Percentiles rank a stretch among this genome's conserved stretches.
These are phyloP conservation scores for Salvia splendens DNA, from an alignment of 257 asterid species.

Conservation along the genomic window DNA sequence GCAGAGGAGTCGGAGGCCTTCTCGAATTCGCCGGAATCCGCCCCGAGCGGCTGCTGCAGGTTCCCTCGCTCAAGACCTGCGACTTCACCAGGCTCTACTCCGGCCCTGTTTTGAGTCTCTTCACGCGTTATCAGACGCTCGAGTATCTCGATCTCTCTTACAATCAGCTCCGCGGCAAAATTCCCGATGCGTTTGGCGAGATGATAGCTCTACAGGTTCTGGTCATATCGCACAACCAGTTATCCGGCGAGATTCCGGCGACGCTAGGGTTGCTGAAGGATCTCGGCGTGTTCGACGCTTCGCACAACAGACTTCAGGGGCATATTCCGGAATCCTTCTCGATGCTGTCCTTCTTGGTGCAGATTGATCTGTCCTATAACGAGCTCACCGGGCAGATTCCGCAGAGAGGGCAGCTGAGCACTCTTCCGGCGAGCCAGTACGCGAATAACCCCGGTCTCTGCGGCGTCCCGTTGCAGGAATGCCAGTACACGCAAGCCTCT, in stretches of 20 bases:
- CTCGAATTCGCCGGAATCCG: conserved; percentile 88
- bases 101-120: conserved; percentile 80
- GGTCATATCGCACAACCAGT: conserved; percentile 72
- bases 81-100: conserved; percentile 83
- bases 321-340: conserved; percentile 85
- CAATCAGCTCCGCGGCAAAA: conserved; percentile 79
- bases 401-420: conserved; percentile 82
- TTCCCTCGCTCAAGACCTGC: conserved; percentile 76
- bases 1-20: conserved; percentile 93
- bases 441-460: conserved; percentile 88
- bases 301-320: conserved; percentile 85
- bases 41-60: conserved; percentile 73
- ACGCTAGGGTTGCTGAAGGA: conserved; percentile 79
- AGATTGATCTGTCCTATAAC: conserved; percentile 80
- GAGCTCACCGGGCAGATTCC: conserved; percentile 93
- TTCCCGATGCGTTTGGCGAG: conserved; percentile 83
- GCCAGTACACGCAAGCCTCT: conserved; percentile 50
- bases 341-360: conserved; percentile 75
- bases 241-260: conserved; percentile 85
- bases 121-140: conserved; percentile 76
- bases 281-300: conserved; percentile 90
- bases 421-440: conserved; percentile 86
- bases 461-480: conserved; percentile 78
- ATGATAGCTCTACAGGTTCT: conserved; percentile 93
- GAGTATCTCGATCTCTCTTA: conserved; percentile 94